These are phyloP conservation scores for Litsea cubeba DNA, from an alignment of 164 flowering plant species.

Conservation along the genomic window DNA sequence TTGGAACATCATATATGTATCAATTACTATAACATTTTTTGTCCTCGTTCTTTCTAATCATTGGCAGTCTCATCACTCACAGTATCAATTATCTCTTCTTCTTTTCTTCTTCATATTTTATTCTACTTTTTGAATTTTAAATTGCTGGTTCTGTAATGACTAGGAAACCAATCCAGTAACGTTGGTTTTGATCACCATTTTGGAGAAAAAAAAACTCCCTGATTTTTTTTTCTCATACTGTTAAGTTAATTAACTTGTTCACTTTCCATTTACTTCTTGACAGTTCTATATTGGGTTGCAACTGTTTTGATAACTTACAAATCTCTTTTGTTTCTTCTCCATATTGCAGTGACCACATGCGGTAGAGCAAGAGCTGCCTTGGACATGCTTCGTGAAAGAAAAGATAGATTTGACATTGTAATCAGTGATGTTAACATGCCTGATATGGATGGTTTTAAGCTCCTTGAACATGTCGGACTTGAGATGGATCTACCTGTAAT, in stretches of 20 bases:
- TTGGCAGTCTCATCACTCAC: too few relatives aligned
- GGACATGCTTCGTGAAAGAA: constrained; percentile 75
- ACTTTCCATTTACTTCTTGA: background rate
- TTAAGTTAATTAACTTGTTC: too few relatives aligned
- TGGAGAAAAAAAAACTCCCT: background rate
- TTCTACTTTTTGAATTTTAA: too few relatives aligned
- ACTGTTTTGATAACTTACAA: too few relatives aligned
- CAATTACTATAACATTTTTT: too few relatives aligned
- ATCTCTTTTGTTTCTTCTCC: constrained; percentile 1
- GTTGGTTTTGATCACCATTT: background rate
- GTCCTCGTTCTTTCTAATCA: too few relatives aligned
- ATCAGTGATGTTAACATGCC: constrained; percentile 99
- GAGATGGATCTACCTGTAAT: constrained; percentile 99
- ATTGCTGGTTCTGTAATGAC: background rate
- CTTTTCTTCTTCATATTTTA: background rate
- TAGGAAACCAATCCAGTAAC: background rate
- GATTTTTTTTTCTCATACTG: background rate
- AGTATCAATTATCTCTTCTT: too few relatives aligned
- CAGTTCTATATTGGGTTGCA: background rate
- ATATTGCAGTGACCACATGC: constrained; percentile 81
- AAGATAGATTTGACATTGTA: constrained; percentile 83
- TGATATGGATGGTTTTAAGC: constrained; percentile 99
- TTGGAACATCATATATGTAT: too few relatives aligned
- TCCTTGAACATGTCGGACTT: constrained; percentile 91
- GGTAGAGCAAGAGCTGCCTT: constrained; percentile 81